A percentile compares a stretch with the other conserved stretches of the same genome.
Conservation (phyloP, 75 land plant species). For the Gnetum montanum region DNA sequence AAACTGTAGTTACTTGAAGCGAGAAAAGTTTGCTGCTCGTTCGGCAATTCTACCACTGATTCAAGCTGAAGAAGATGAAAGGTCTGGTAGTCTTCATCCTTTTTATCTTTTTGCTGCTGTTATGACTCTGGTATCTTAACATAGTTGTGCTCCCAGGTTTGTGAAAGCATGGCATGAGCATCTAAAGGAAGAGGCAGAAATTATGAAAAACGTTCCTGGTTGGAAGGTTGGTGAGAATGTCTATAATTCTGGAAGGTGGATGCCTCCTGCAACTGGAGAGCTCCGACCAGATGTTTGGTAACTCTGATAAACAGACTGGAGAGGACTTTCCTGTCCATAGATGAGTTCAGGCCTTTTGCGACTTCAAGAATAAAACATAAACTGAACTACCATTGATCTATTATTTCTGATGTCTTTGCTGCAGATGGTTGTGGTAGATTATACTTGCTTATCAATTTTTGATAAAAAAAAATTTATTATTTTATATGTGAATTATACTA, state of each 20-base stretch:
- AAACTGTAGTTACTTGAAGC: constrained; percentile 47
- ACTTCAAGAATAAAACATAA: too few species aligned
- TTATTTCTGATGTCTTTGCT: too few species aligned
- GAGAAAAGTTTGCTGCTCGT: constrained; percentile 86
- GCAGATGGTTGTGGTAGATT: too few species aligned
- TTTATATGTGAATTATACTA: too few species aligned
- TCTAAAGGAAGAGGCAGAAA: constrained; percentile 79
- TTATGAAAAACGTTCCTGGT: constrained; percentile 97
- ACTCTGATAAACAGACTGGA: too few species aligned
- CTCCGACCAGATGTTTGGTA: constrained; percentile 67
- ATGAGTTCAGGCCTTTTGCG: too few species aligned
- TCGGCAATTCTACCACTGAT: constrained; percentile 75
- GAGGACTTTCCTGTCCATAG: too few species aligned
- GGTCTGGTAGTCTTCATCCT: constrained; percentile 21
- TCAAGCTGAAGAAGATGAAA: constrained; percentile 94
- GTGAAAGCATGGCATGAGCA: constrained; percentile 72
- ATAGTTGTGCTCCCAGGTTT: constrained; percentile 37
- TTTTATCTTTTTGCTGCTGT: background rate
- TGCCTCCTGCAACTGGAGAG: constrained; percentile 81
- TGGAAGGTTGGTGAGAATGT: constrained; percentile 97
- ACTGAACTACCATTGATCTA: too few species aligned
- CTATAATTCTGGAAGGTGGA: constrained; percentile 87
- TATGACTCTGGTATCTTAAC: background rate
- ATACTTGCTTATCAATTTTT: too few species aligned
- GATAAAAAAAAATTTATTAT: too few species aligned